Base-by-base conservation (phyloP, 495 filamentous ascomycete species). In the Chaetomidium leptoderma region DNA sequence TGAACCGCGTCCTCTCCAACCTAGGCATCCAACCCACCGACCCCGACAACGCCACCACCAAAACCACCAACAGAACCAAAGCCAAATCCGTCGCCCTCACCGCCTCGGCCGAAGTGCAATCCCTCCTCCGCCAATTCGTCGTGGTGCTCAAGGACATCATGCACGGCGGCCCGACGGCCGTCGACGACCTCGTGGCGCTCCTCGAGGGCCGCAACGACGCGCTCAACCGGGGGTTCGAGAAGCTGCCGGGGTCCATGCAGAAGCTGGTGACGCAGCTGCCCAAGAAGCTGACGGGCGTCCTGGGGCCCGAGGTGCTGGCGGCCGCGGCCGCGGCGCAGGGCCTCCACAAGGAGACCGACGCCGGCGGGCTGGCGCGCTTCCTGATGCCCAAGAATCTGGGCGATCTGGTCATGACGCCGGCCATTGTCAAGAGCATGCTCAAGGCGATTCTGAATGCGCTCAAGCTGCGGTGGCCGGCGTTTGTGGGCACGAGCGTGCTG, bases 101-200 rank as follows among this genome's bases (percentile, higher is more conserved):
- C 10, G 78, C 83, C 45, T 91, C 88, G 3, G 81, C 88, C 65
- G 84, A 91, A 58, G 49, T 52, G 19, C 37, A 63, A 21, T 24
- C 32, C 10, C 79, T 96, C 4, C 77, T 95, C 36, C 79, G 82
- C 42, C 86, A 86, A 58, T 98, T 98, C 79, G 89, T 88, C 19
- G 73, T 90, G 39, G 85, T 97, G 30, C 85, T 98, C 60, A 92
- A 90, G 64, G 92, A 97, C 70, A 75, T 96, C n/a, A 79, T 89
- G 55, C 92, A 90, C 68, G 92, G 92, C 51, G 92, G 88, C 7
- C 92, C 92, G 24, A 95, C 92, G 0, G 93, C 93, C 14, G 96
- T 95, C 68, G 81, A 86, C 65, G 93, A 98, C 72, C 84, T 98
- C 11, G 83, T 89, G 27, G 74, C 79, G 62, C 84, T 98, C 16